A percentile compares a stretch with the other conserved stretches of the same genome.
Conservation (phyloP, 2,329 filamentous ascomycete species). For the Alternaria sp. region DNA sequence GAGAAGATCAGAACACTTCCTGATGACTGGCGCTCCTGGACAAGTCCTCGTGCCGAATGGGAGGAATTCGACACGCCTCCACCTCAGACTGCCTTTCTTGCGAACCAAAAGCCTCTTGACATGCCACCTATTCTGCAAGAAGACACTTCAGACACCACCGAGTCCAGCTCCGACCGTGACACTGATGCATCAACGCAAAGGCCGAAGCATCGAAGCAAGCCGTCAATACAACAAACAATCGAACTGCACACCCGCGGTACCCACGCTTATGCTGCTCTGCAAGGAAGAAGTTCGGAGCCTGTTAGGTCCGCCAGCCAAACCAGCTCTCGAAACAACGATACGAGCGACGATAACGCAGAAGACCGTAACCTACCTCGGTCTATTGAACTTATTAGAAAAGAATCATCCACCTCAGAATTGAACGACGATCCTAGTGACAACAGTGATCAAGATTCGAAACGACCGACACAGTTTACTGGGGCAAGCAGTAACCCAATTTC, state of each 20-base stretch:
- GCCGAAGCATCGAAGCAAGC: conserved; percentile 6
- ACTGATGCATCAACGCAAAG: conserved; percentile 8
- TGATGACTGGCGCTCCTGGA: conserved; percentile 59
- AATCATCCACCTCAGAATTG: neutral
- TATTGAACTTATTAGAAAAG: conserved; percentile 6
- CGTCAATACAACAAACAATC: conserved; percentile 8
- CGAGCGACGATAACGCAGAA: neutral
- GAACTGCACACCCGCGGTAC: conserved; percentile 34
- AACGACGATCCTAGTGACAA: neutral
- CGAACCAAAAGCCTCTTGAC: conserved; percentile 27
- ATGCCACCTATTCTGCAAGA: neutral
- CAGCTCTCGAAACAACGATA: conserved; percentile 9
- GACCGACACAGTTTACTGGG: conserved; percentile 12
- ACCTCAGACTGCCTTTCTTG: conserved; percentile 24
- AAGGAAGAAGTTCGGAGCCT: conserved; percentile 15
- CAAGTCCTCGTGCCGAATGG: conserved; percentile 61
- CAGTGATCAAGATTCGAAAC: neutral
- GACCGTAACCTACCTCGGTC: conserved; percentile 2
- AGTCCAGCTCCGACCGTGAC: conserved; percentile 4
- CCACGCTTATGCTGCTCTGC: conserved; percentile 37
- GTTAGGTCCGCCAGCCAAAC: neutral
- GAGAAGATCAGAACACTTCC: conserved; percentile 49
- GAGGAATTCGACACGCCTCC: conserved; percentile 47
- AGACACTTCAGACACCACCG: neutral
- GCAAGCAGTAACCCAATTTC: neutral